Evolutionary conservation across 306 rosid genomes (phyloP).

Genomic region (Geum urbanum): DNA sequence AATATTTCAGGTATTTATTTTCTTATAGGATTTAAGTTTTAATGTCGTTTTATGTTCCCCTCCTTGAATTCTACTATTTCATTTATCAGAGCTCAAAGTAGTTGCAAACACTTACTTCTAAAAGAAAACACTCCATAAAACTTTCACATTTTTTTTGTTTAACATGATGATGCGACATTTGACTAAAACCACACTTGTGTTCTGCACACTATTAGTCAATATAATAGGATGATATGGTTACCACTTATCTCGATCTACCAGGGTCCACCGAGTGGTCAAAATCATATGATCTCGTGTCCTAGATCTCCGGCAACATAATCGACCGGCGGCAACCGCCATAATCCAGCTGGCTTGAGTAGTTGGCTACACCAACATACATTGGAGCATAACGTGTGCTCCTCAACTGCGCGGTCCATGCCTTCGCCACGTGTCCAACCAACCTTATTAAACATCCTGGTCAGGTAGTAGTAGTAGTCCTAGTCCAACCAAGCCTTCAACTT

Average conservation of each 20-base stretch:
- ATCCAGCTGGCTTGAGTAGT: constrained; percentile 8
- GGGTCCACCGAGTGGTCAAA: background rate
- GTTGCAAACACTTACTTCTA: too few relatives aligned
- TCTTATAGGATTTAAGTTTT: too few relatives aligned
- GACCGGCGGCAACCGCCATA: background rate
- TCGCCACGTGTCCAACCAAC: background rate
- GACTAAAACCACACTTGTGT: too few relatives aligned
- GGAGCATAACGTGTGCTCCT: constrained; percentile 12
- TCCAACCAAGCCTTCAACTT: background rate
- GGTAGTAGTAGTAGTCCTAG: background rate
- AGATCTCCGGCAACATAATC: constrained; percentile 1
- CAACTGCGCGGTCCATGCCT: background rate
- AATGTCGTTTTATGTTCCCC: too few relatives aligned
- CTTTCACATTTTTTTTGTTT: too few relatives aligned
- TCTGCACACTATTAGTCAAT: too few relatives aligned
- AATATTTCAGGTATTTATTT: too few relatives aligned
- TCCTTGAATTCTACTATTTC: too few relatives aligned
- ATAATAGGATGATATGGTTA: background rate
- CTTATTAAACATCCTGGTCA: background rate
- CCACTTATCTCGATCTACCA: too few relatives aligned
- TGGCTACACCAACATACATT: background rate
- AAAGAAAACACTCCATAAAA: too few relatives aligned
- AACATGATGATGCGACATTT: too few relatives aligned
- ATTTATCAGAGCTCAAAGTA: too few relatives aligned
- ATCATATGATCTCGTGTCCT: background rate